These are phyloP conservation scores for Yamadazyma scolyti DNA, from an alignment of 805 yeast genomes.

Conservation along the genomic window DNA sequence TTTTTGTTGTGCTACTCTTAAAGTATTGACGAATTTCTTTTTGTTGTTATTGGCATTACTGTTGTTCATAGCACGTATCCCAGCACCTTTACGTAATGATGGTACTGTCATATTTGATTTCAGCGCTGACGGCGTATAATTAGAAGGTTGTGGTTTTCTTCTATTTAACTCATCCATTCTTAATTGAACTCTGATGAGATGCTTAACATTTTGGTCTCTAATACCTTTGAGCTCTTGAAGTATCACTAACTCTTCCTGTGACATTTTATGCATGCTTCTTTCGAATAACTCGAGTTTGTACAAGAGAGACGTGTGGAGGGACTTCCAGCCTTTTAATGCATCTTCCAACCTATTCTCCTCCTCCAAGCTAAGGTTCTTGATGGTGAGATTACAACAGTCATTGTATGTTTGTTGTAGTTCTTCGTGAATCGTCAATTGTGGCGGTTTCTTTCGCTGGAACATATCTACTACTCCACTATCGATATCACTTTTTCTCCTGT, in stretches of 20 bases:
- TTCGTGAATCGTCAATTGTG: slow-evolving; percentile 47
- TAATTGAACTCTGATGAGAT: slow-evolving; percentile 37
- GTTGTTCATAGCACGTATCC: slow-evolving; percentile 6
- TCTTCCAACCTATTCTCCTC: slow-evolving; percentile 49
- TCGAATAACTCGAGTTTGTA: slow-evolving; percentile 54
- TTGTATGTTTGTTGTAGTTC: slow-evolving; percentile 58
- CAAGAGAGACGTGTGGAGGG: slow-evolving; percentile 59
- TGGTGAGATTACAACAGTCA: slow-evolving; percentile 57
- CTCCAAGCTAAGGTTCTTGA: slow-evolving; percentile 56
- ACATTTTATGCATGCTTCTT: slow-evolving; percentile 29
- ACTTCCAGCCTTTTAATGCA: slow-evolving; percentile 71
- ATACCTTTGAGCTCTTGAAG: slow-evolving; percentile 32
- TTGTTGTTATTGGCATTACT: slow-evolving; percentile 3
- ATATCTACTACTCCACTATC: slow-evolving; percentile 26
- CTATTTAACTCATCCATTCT: slow-evolving; percentile 35
- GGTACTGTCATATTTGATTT: slow-evolving; percentile 20
- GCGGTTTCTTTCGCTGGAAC: slow-evolving; percentile 58
- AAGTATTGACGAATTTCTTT: slow-evolving; percentile 26
- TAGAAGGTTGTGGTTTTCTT: slow-evolving; percentile 9
- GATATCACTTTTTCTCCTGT: too few species aligned
- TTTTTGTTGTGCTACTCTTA: slow-evolving; percentile 17
- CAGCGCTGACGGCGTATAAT: slow-evolving; percentile 1
- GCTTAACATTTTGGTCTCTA: slow-evolving; percentile 41
- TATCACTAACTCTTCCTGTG: slow-evolving; percentile 20
- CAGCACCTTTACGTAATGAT: slow-evolving; percentile 17